Evolutionary conservation across 1,139 yeast genomes (phyloP), one percentile per base, ranked within the genome.

Genomic region (Candida sp.): DNA sequence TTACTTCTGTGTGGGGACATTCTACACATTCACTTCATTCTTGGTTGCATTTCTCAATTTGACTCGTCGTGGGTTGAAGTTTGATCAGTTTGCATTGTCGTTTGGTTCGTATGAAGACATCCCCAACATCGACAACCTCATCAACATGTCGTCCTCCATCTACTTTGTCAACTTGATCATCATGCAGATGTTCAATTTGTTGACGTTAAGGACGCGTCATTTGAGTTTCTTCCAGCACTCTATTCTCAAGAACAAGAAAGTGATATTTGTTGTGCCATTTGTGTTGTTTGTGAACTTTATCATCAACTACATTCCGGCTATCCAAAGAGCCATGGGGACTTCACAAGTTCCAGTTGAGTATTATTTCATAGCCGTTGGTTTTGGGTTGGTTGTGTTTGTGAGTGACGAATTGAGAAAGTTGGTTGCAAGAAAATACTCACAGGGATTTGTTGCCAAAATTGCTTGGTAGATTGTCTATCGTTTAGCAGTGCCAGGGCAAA

Each of bases 91-190:
- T 48, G 56, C 72, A 17, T 64, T 78, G 49, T 65, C 75, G 3
- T 80, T 72, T 56, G 82, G 80, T 30, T 50, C 65, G 4, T 75
- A 68, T 51, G 61, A 67, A 28, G 63, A 42, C 56, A 61, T 49
- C 59, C 63, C 69, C 12, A 58, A 62, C 12, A 63, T 73, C 41
- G 55, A 48, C 8, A 54, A 64, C 3, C 55, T 66, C 40, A 60
- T 67, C 50, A 68, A 69, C 48, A 64, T 63, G 44, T 78, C 81
- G 1, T 77, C 82, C 1, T 74, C 82, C 22, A 75, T 80, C 44
- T 81, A 80, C 62, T 81, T 81, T 58, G 69, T 74, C 49, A 78
- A 77, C 50, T 66, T 81, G 68, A 83, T 81, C 5, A 71, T 80
- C 41, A 65, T 80, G 72, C 85, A 81, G 61, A 68, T 74, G 54